Conservation (phyloP, 371 early-diverging fungal species). For the Mortierella sp. region DNA sequence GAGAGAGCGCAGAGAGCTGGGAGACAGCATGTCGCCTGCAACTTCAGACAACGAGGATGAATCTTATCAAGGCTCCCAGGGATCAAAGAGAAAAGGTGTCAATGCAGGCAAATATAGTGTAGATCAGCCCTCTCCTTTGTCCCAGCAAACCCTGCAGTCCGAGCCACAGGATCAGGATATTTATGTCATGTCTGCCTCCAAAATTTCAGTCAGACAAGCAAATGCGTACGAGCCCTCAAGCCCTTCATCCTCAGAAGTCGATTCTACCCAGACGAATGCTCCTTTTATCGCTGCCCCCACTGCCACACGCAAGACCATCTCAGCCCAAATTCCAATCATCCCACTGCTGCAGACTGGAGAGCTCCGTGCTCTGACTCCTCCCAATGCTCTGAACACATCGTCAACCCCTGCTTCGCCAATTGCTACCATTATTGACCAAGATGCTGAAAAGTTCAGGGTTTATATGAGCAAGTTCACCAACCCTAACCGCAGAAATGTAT, state of each 20-base stretch:
- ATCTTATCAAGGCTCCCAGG: constrained; percentile 7
- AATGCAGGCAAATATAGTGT: constrained; percentile 6
- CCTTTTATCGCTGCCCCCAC: constrained; percentile 1
- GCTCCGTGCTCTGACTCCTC: neutral
- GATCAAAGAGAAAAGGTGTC: constrained; percentile 7
- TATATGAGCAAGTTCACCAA: constrained; percentile 46
- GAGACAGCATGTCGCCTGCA: constrained; percentile 31
- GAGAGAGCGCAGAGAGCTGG: constrained; percentile 40
- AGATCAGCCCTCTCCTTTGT: constrained; percentile 16
- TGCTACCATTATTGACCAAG: constrained; percentile 53
- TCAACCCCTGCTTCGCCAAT: constrained; percentile 32
- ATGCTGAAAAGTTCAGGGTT: constrained; percentile 53
- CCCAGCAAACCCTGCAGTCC: constrained; percentile 7
- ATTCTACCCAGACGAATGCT: constrained; percentile 11
- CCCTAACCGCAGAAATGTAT: constrained; percentile 32
- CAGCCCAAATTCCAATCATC: constrained; percentile 38
- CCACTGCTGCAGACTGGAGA: neutral
- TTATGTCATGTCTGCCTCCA: constrained; percentile 19
- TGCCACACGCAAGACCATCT: constrained; percentile 32
- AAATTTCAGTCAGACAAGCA: constrained; percentile 9
- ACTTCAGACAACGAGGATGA: constrained; percentile 54
- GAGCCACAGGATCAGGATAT: constrained; percentile 22
- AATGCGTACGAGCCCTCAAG: constrained; percentile 13
- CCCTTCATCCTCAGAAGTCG: neutral
- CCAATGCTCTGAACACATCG: neutral